Percentiles rank a stretch among this genome's conserved stretches.
Evolutionary conservation across 2,329 filamentous ascomycete species (phyloP).

Genomic region (Nigrospora sphaerica): DNA sequence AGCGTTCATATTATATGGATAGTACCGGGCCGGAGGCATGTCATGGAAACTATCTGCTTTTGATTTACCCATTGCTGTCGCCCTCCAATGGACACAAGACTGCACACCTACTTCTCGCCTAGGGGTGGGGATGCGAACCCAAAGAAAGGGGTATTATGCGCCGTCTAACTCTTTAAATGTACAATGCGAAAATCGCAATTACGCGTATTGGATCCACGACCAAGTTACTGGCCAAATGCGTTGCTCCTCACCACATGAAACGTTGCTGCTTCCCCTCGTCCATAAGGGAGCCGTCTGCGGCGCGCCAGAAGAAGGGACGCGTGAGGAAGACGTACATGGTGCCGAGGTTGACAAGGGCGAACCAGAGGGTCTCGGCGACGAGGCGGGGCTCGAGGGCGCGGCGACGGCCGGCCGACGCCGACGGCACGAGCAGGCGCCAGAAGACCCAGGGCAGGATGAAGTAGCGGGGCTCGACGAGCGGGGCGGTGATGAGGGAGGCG

Average conservation of each 20-base stretch:
- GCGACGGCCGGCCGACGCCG: neutral
- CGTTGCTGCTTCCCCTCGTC: slow-evolving; percentile 57
- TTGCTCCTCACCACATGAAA: slow-evolving; percentile 65
- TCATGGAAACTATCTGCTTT: too few relatives aligned
- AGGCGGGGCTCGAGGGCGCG: slow-evolving; percentile 18
- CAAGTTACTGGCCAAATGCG: too few relatives aligned
- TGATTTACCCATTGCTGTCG: too few relatives aligned
- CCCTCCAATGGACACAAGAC: too few relatives aligned
- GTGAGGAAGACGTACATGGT: slow-evolving; percentile 68
- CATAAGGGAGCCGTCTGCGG: slow-evolving; percentile 41
- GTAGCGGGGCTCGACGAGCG: slow-evolving; percentile 90
- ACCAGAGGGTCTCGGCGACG: slow-evolving; percentile 60
- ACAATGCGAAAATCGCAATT: too few relatives aligned
- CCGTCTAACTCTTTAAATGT: too few relatives aligned
- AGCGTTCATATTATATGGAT: too few relatives aligned
- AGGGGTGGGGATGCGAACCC: too few relatives aligned
- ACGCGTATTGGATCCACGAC: too few relatives aligned
- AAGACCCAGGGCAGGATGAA: slow-evolving; percentile 94
- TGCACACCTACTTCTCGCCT: too few relatives aligned
- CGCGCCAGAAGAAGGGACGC: slow-evolving; percentile 60
- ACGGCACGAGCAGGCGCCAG: slow-evolving; percentile 75
- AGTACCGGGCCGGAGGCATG: too few relatives aligned
- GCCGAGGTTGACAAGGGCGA: slow-evolving; percentile 53
- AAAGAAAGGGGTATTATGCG: too few relatives aligned
- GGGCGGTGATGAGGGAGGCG: slow-evolving; percentile 77